Evolutionary conservation across 345 rosid species (phyloP), one percentile per base, ranked within the genome.

Genomic region (Rubroshorea leprosula): DNA sequence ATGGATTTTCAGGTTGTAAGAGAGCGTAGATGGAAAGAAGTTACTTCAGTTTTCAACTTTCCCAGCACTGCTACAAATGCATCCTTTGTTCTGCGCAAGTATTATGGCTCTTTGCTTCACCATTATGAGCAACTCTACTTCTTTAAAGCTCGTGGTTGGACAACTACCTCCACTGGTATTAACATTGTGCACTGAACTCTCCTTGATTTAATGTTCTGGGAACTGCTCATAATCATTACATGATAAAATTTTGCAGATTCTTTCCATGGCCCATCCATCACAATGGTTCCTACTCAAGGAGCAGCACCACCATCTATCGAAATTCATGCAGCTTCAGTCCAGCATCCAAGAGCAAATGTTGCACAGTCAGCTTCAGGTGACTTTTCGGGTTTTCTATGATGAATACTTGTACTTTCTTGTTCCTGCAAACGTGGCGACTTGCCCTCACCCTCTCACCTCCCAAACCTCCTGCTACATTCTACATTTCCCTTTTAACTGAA

Each of bases 41-140:
- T 94, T 41, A 94, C 96, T 57, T 85, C 97, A 46, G 73, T 84
- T n/a, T 94, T 94, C 65, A 83, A 85, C 67, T 94, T 94, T 66
- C 99, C 99, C 6, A 87, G 97, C 6, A 94, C 97, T 14, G 99
- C 99, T 7, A 94, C 96, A 35, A 94, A 90, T 57, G 97, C 97
- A 17, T 94, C 99, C 9, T 94, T 80, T 54, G 87, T 90, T 54
- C 80, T 94, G 73, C 95, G 99, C 61, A 94, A 90, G 73, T 87
- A 90, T 69, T 94, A 94, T 58, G 58, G 72, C 53, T 90, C 97
- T 25, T 61, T 94, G 68, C 96, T 94, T 61, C 78, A 68, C 43
- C 83, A 83, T 44, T 94, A 83, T 25, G 97, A 90, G 67, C 93
- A 87, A 63, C 66, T 84, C 55, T 90, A 94, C 78, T 86, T 65